Evolutionary conservation across 306 rosid genomes (phyloP).

Genomic region (Cicer cuneatum): DNA sequence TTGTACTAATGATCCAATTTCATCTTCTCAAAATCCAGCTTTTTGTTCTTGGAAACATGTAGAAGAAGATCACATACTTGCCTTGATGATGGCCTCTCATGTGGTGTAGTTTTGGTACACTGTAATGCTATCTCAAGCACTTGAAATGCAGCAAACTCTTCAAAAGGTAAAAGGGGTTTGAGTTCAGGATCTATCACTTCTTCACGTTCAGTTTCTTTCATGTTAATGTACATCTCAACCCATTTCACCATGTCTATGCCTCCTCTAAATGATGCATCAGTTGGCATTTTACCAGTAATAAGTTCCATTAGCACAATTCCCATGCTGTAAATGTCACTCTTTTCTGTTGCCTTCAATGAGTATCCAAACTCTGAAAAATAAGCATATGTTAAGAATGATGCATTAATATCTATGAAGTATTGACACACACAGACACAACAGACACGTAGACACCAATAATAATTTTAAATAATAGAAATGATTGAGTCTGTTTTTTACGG

Average conservation of each 20-base stretch:
- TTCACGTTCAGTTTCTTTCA: slow-evolving; percentile 50
- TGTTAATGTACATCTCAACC: slow-evolving; percentile 65
- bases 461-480: too few species aligned
- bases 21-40: slow-evolving; percentile 59
- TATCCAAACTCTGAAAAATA: slow-evolving; percentile 74
- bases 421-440: too few species aligned
- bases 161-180: slow-evolving; percentile 60
- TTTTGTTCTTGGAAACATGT: slow-evolving; percentile 60
- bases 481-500: too few species aligned
- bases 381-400: background rate
- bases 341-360: slow-evolving; percentile 80
- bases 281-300: slow-evolving; percentile 84
- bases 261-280: slow-evolving; percentile 63
- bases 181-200: slow-evolving; percentile 68
- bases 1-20: slow-evolving; percentile 27
- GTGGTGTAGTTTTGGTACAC: slow-evolving; percentile 79
- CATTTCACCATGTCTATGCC: slow-evolving; percentile 93
- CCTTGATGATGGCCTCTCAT: slow-evolving; percentile 77
- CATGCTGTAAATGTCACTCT: slow-evolving; percentile 91
- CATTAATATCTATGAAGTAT: background rate
- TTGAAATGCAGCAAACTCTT: slow-evolving; percentile 76
- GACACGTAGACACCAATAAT: too few species aligned
- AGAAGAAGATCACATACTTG: slow-evolving; percentile 72
- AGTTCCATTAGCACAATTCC: slow-evolving; percentile 94
- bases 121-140: slow-evolving; percentile 85